Conservation (phyloP, 2,329 filamentous ascomycete species). For the Thelonectria olida region DNA sequence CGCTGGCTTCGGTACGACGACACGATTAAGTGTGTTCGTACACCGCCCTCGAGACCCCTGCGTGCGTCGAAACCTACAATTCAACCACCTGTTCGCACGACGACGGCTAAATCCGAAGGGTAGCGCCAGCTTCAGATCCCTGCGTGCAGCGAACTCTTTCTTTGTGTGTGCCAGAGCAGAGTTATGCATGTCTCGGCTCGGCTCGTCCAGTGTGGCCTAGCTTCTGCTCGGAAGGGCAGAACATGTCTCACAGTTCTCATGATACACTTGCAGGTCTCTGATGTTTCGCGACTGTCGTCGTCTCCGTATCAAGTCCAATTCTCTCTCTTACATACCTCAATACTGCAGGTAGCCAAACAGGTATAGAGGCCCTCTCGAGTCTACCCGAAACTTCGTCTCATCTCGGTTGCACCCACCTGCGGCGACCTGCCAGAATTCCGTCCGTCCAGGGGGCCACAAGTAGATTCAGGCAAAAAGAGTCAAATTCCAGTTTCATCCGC, state of each 20-base stretch:
- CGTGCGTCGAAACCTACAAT: neutral
- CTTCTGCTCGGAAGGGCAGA: too few relatives aligned
- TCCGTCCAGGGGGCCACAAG: conserved; percentile 16
- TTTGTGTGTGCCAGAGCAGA: neutral
- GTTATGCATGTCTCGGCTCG: neutral
- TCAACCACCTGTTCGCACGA: conserved; percentile 13
- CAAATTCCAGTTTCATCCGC: conserved; percentile 22
- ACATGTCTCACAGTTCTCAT: too few relatives aligned
- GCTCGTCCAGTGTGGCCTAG: neutral
- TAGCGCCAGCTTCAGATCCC: conserved; percentile 10
- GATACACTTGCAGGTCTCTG: neutral
- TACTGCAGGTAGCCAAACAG: neutral
- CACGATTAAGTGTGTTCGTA: neutral
- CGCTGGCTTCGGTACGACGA: neutral
- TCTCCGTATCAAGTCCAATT: neutral
- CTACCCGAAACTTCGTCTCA: conserved; percentile 30
- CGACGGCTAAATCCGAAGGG: neutral
- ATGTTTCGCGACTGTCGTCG: neutral
- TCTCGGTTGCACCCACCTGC: conserved; percentile 25
- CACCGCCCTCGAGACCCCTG: conserved; percentile 8
- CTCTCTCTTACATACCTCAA: neutral
- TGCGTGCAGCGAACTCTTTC: conserved; percentile 2
- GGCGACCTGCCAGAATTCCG: conserved; percentile 8
- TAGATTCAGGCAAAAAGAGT: neutral
- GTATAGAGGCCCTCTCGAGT: neutral